Evolutionary conservation across 1,284 basidiomycete genomes (phyloP).

Genomic region (Porodaedalea pini): DNA sequence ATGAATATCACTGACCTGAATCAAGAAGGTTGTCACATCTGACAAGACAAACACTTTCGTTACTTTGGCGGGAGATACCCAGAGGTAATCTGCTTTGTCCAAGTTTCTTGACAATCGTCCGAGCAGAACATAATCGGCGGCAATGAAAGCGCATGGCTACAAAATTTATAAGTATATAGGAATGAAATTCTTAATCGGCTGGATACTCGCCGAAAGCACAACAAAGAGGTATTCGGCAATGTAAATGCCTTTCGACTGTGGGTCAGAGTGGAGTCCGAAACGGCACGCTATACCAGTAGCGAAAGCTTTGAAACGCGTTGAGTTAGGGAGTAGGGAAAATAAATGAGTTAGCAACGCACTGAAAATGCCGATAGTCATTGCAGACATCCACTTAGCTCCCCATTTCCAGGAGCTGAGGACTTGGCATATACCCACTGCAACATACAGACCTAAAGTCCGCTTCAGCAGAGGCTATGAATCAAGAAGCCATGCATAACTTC

Average conservation of each 20-base stretch:
- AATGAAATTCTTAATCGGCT: slow-evolving; percentile 16
- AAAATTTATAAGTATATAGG: background rate
- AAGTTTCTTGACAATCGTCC: slow-evolving; percentile 57
- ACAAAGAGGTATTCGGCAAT: slow-evolving; percentile 61
- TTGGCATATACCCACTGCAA: slow-evolving; percentile 50
- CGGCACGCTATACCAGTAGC: slow-evolving; percentile 50
- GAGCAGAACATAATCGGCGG: slow-evolving; percentile 66
- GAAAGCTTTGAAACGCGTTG: slow-evolving; percentile 35
- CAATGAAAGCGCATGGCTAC: slow-evolving; percentile 74
- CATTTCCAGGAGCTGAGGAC: slow-evolving; percentile 44
- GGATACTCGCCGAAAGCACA: slow-evolving; percentile 53
- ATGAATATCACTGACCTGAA: slow-evolving; percentile 43
- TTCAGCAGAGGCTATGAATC: background rate
- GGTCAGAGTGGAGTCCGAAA: slow-evolving; percentile 44
- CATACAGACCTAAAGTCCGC: slow-evolving; percentile 40
- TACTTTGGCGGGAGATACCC: slow-evolving; percentile 50
- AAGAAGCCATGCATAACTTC: background rate
- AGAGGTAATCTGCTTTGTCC: slow-evolving; percentile 47
- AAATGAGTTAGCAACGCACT: slow-evolving; percentile 34
- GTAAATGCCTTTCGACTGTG: slow-evolving; percentile 47
- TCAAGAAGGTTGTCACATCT: slow-evolving; percentile 65
- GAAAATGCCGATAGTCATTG: slow-evolving; percentile 63
- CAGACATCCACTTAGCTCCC: slow-evolving; percentile 59
- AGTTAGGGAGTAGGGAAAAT: background rate
- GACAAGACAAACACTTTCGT: slow-evolving; percentile 52